phyloP scores from a whole-genome alignment of 495 filamentous ascomycete genomes.

The Talaromyces ruber region DNA sequence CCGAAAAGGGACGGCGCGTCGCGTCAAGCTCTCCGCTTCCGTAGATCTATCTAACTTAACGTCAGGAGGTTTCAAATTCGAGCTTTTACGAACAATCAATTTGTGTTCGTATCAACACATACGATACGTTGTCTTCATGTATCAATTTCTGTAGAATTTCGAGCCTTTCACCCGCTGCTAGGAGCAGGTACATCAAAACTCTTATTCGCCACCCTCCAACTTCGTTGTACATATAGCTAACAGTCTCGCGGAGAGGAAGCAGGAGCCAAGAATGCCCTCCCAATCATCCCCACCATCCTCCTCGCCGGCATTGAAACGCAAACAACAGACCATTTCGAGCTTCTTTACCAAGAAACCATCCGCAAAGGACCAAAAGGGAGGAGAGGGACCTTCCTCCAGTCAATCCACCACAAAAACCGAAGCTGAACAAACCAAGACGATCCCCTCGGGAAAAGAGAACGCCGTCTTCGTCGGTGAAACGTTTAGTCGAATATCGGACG shows the following conservation, averaged over 20 bases:
- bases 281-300: conserved; percentile 27
- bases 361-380: conserved; percentile 10
- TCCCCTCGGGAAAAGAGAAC: conserved; percentile 11
- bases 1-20: conserved; percentile 7
- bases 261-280: conserved; percentile 19
- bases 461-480: conserved; percentile 4
- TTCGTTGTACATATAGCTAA: not conserved
- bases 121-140: not conserved
- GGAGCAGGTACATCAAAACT: not conserved
- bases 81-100: not conserved
- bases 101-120: not conserved
- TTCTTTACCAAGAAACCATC: conserved; percentile 69
- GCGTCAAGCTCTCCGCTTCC: conserved; percentile 17
- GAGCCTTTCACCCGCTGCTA: not conserved
- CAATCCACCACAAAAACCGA: conserved; percentile 10
- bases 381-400: not conserved
- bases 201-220: not conserved
- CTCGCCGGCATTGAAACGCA: conserved; percentile 40
- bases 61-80: not conserved
- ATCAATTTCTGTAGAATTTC: not conserved
- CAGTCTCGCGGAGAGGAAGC: not conserved
- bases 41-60: not conserved
- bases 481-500: conserved; percentile 9
- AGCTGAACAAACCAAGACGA: conserved; percentile 4
- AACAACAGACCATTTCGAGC: conserved; percentile 75